Evolutionary conservation across 1,284 basidiomycete species (phyloP), one percentile per base, ranked within the genome.

Genomic region (Leccinum subrobustum): DNA sequence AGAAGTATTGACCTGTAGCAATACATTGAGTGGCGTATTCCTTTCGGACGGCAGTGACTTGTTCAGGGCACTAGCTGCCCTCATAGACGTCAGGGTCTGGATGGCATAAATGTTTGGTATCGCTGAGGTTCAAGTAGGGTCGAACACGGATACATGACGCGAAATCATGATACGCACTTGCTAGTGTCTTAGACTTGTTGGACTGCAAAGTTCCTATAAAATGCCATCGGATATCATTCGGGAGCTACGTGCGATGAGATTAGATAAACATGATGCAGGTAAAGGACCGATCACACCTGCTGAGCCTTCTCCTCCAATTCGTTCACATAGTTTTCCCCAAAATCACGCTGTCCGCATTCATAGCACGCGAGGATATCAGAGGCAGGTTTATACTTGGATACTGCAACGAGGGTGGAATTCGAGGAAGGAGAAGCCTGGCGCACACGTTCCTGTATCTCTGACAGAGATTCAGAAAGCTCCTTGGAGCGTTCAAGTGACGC

Each of bases 311-410:
- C 93, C n/a, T 88, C 88, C 64, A 99, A 76, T 72, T 98, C 96
- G 68, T 97, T 92, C 5, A 96, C 95, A 73, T 98, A 99, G 75
- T 99, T 99, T 77, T 99, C 96, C 11, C 97, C 96, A 73, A 98
- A 99, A 73, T 97, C 94, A 1, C 87, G 79, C 67, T 98, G 93
- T 0, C 89, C 92, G 14, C 79, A 78, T 61, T 92, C 83, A 70
- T 91, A 92, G 64, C 93, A 91, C 4, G 90, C 90, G 52, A 89
- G 79, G 60, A 98, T 88, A 74, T 98, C 95, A 5, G 88, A 87
- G 2, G 90, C 84, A 1, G 96, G 94, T 73, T 98, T 98, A 70
- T 92, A 86, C 76, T 99, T 99, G 6, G 95, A 98, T 16, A 99
- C 95, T 0, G 96, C 94, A 7, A 98, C 91, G 9, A 98, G 78